Evolutionary conservation across 257 asterid genomes (phyloP).

Genomic region (Nicotiana sylvestris): DNA sequence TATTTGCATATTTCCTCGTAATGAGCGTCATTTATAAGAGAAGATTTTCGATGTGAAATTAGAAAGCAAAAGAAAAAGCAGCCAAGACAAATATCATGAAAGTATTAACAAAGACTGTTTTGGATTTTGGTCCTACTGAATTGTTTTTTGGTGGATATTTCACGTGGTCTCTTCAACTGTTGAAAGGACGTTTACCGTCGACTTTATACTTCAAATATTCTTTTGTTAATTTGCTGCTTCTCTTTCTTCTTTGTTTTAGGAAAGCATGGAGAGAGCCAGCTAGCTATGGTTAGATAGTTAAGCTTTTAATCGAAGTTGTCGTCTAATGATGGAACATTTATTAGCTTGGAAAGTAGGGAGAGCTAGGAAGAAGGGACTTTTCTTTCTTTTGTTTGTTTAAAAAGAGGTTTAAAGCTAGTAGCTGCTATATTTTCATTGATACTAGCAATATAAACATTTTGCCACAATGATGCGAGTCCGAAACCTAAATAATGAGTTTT

Average conservation of each 20-base stretch:
- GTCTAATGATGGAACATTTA: not conserved
- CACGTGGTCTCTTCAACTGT: not conserved
- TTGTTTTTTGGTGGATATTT: not conserved
- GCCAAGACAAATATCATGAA: not conserved
- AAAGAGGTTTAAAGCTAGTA: too few species aligned
- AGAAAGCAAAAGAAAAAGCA: not conserved
- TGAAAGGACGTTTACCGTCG: not conserved
- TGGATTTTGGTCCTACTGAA: conserved; percentile 4
- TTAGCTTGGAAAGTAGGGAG: not conserved
- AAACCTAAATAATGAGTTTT: too few species aligned
- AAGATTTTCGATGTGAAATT: not conserved
- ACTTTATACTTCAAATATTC: not conserved
- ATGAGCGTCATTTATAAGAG: not conserved
- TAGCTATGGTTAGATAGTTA: not conserved
- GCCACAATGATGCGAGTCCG: too few species aligned
- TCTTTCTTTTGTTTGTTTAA: too few species aligned
- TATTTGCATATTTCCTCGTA: not conserved
- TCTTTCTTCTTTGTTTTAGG: not conserved
- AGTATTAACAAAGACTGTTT: not conserved
- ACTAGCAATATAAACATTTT: too few species aligned
- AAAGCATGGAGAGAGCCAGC: not conserved
- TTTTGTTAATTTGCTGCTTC: not conserved
- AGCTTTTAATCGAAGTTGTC: not conserved
- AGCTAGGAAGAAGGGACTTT: not conserved
- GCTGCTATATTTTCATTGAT: too few species aligned